Percentiles rank a stretch among this genome's conserved stretches.
phyloP scores from a whole-genome alignment of 2,329 filamentous ascomycete genomes.

The Diaporthe sp. region DNA sequence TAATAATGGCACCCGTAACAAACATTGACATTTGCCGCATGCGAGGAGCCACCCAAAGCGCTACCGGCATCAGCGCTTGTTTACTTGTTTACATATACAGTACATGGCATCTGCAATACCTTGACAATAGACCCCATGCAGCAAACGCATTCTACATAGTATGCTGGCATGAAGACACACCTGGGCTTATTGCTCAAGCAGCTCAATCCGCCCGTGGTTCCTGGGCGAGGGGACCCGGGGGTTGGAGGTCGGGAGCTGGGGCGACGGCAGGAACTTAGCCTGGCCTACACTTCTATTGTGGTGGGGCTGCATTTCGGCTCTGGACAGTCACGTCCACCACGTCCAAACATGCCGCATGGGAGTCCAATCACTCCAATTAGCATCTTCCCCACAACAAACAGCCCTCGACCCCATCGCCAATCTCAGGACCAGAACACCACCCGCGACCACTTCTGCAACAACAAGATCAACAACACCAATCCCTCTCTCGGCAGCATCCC shows the following conservation, averaged over 20 bases:
- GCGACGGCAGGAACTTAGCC: slow-evolving; percentile 19
- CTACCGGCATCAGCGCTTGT: neutral
- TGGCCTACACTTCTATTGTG: neutral
- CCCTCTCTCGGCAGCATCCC: slow-evolving; percentile 13
- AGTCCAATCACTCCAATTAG: slow-evolving; percentile 21
- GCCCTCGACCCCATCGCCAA: slow-evolving; percentile 26
- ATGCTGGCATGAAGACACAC: neutral
- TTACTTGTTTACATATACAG: slow-evolving; percentile 3
- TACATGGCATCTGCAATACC: neutral
- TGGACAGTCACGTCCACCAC: slow-evolving; percentile 14
- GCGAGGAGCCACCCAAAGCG: slow-evolving; percentile 5
- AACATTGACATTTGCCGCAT: neutral
- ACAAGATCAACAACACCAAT: slow-evolving; percentile 32
- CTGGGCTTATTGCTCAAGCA: neutral
- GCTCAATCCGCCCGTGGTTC: neutral
- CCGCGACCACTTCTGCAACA: slow-evolving; percentile 36
- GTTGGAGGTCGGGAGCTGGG: neutral
- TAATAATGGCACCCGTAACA: neutral
- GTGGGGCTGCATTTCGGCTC: slow-evolving; percentile 19
- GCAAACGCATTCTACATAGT: neutral
- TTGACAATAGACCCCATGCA: too few relatives aligned
- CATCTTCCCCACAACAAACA: slow-evolving; percentile 29
- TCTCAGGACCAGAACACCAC: slow-evolving; percentile 23
- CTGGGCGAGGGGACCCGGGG: too few relatives aligned
- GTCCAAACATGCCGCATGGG: slow-evolving; percentile 8